Conservation (phyloP, 2,329 filamentous ascomycete genomes). For the Aspergillus japonicus region DNA sequence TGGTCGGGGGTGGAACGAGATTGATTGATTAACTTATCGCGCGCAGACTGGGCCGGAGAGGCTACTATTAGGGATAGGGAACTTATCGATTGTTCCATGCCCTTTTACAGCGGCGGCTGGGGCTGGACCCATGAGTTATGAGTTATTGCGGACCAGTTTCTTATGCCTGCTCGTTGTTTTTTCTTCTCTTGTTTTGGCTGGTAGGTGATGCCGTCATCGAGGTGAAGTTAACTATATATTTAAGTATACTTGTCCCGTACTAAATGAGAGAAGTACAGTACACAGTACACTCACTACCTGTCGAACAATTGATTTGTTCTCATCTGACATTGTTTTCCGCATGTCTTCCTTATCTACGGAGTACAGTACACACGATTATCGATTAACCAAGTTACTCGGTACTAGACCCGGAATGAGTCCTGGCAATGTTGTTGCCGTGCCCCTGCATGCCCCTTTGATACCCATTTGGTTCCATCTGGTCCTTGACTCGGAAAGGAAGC, state of each 20-base stretch:
- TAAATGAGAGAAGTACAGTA: too few species aligned
- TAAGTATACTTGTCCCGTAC: too few species aligned
- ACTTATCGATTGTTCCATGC: not conserved
- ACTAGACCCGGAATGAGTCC: constrained; percentile 11
- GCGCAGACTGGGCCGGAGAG: too few species aligned
- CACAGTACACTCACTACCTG: not conserved
- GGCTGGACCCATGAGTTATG: not conserved
- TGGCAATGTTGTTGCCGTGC: constrained; percentile 11
- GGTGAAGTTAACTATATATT: not conserved
- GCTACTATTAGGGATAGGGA: not conserved
- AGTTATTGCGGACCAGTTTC: not conserved
- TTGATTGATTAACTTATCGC: not conserved
- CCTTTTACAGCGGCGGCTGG: not conserved
- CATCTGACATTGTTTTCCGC: not conserved
- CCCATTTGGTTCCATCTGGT: not conserved
- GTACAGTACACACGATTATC: too few species aligned
- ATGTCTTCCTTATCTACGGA: not conserved
- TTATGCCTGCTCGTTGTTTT: not conserved
- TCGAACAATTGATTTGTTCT: not conserved
- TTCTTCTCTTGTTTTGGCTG: not conserved
- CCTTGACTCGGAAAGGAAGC: too few species aligned
- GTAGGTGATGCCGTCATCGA: not conserved
- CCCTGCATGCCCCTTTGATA: constrained; percentile 11
- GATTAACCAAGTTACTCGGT: not conserved
- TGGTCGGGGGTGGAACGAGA: not conserved